These are phyloP conservation scores for Saturnispora bothae DNA, from an alignment of 805 yeast genomes.

Conservation along the genomic window DNA sequence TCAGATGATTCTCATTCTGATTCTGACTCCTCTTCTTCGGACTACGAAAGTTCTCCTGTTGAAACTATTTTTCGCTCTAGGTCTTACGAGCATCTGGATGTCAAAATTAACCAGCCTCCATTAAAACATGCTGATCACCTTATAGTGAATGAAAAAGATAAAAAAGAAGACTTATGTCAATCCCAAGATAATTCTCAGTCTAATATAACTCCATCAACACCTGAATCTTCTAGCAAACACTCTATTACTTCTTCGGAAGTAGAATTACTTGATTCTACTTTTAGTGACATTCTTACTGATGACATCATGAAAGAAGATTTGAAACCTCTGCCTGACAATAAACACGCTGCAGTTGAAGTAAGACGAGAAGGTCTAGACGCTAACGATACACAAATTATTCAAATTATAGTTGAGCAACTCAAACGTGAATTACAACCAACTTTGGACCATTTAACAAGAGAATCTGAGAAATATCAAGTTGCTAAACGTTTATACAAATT, in stretches of 20 bases:
- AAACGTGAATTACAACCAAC: constrained; percentile 19
- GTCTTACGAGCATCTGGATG: constrained; percentile 8
- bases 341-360: not conserved
- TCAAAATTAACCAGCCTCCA: not conserved
- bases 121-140: not conserved
- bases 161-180: not conserved
- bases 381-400: constrained; percentile 7
- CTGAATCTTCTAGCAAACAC: not conserved
- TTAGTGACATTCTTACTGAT: constrained; percentile 3
- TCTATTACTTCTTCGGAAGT: not conserved
- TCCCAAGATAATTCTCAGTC: not conserved
- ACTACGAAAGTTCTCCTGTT: no score
- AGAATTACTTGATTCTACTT: not conserved
- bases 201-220: not conserved
- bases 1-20: constrained; percentile 6
- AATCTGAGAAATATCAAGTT: constrained; percentile 19
- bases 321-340: not conserved
- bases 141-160: not conserved
- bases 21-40: constrained; percentile 12
- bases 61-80: constrained; percentile 11
- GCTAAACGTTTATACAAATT: constrained; percentile 19
- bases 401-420: constrained; percentile 11
- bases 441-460: constrained; percentile 13
- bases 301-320: not conserved
- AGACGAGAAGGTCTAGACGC: not conserved